A percentile compares a stretch with the other conserved stretches of the same genome.
These are phyloP conservation scores for Pseudogymnoascus sp. DNA, from an alignment of 2,329 filamentous ascomycete species.

Conservation along the genomic window DNA sequence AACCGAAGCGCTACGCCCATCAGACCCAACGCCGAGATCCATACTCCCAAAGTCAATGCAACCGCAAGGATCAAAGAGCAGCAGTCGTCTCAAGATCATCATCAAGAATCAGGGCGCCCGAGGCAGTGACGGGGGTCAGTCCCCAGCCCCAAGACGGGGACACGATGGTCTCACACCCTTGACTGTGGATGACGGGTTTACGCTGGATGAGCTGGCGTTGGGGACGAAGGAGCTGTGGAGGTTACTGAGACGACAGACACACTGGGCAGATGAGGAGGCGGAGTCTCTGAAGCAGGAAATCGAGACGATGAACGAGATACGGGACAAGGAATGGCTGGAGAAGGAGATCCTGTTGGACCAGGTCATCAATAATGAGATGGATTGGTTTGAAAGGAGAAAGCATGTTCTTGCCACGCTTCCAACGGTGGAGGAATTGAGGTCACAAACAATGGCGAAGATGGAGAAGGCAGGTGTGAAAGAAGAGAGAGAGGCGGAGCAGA, in stretches of 20 bases:
- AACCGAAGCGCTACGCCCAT: slow-evolving; percentile 81
- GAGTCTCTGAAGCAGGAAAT: slow-evolving; percentile 56
- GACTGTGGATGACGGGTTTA: slow-evolving; percentile 49
- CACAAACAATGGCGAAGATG: neutral
- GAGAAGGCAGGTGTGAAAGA: neutral
- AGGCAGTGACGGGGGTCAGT: slow-evolving; percentile 42
- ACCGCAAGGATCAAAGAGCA: slow-evolving; percentile 31
- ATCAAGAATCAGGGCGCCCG: slow-evolving; percentile 53
- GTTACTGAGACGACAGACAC: slow-evolving; percentile 52
- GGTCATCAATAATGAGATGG: slow-evolving; percentile 56
- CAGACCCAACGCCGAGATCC: slow-evolving; percentile 64
- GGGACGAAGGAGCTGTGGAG: slow-evolving; percentile 59
- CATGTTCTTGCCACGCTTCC: slow-evolving; percentile 41
- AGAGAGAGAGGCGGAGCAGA: neutral
- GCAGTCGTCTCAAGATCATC: slow-evolving; percentile 52
- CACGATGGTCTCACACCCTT: slow-evolving; percentile 43
- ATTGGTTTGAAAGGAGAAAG: slow-evolving; percentile 52
- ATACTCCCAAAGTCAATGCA: slow-evolving; percentile 35
- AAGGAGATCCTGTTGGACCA: slow-evolving; percentile 75
- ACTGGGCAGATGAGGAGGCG: slow-evolving; percentile 62
- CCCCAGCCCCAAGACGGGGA: neutral
- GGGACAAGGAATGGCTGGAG: slow-evolving; percentile 66
- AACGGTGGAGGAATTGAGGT: neutral
- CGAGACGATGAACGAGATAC: slow-evolving; percentile 54
- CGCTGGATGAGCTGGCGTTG: slow-evolving; percentile 51